A percentile compares a stretch with the other conserved stretches of the same genome.
These are phyloP conservation scores for Globisporangium abappressorium DNA, from an alignment of 352 stramenopile genomes.

Conservation along the genomic window DNA sequence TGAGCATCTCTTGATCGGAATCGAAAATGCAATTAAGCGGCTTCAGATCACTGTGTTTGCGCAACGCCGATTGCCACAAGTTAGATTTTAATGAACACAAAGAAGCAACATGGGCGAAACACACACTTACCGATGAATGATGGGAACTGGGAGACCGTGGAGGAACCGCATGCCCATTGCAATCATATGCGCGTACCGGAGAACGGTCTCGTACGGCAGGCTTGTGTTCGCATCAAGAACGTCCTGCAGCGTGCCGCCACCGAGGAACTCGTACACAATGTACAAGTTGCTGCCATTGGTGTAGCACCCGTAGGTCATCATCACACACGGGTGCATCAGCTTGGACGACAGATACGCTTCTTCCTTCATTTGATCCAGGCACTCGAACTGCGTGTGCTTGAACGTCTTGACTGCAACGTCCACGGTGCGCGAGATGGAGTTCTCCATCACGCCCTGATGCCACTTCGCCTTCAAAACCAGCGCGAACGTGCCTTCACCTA, in stretches of 20 bases:
- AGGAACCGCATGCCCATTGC: constrained; percentile 81
- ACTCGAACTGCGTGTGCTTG: constrained; percentile 74
- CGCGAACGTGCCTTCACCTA: constrained; percentile 80
- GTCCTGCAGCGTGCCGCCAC: constrained; percentile 78
- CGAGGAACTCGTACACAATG: constrained; percentile 81
- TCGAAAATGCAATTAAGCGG: constrained; percentile 84
- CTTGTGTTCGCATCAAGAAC: constrained; percentile 47
- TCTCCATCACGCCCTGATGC: constrained; percentile 51
- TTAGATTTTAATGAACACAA: neutral
- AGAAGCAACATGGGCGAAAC: neutral
- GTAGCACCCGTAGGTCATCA: constrained; percentile 85
- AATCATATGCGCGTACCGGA: constrained; percentile 79
- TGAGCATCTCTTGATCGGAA: constrained; percentile 69
- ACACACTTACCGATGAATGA: constrained; percentile 57
- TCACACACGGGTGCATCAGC: constrained; percentile 73
- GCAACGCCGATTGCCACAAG: neutral
- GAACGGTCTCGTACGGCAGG: constrained; percentile 59
- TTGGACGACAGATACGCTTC: constrained; percentile 79
- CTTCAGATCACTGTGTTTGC: constrained; percentile 53
- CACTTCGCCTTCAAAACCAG: constrained; percentile 74
- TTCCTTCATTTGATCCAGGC: constrained; percentile 77
- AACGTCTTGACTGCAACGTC: constrained; percentile 83
- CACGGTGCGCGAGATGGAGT: constrained; percentile 40
- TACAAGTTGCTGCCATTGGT: constrained; percentile 77
- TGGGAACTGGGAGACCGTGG: constrained; percentile 64